Evolutionary conservation across 2,329 filamentous ascomycete species (phyloP).

Genomic region (Sporothrix phasma): DNA sequence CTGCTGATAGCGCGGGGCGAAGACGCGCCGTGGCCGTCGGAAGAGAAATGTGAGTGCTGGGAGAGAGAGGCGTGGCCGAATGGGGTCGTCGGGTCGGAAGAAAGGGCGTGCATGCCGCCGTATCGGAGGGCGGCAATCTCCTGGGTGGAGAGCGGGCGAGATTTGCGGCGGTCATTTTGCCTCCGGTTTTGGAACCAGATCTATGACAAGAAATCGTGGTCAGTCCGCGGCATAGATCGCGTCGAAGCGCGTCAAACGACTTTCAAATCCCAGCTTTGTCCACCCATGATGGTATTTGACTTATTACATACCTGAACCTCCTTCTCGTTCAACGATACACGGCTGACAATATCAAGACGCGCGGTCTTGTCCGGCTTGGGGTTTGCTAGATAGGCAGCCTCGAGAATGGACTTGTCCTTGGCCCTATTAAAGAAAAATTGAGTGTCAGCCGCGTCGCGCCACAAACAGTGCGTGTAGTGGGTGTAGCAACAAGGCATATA

Average conservation of each 20-base stretch:
- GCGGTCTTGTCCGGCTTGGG: slow-evolving; percentile 86
- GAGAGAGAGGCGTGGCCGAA: slow-evolving; percentile 16
- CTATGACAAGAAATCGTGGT: slow-evolving; percentile 34
- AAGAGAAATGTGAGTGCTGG: slow-evolving; percentile 16
- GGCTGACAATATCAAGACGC: slow-evolving; percentile 72
- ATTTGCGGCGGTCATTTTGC: slow-evolving; percentile 85
- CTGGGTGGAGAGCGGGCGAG: slow-evolving; percentile 68
- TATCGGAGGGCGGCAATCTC: slow-evolving; percentile 57
- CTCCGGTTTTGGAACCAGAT: slow-evolving; percentile 97
- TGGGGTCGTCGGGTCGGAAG: slow-evolving; percentile 33
- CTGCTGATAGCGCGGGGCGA: slow-evolving; percentile 16
- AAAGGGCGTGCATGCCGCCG: slow-evolving; percentile 42
- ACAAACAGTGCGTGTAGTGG: not conserved
- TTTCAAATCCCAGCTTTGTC: too few relatives aligned
- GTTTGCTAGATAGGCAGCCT: slow-evolving; percentile 74
- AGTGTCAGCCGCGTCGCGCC: not conserved
- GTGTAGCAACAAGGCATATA: not conserved
- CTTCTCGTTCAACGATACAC: slow-evolving; percentile 84
- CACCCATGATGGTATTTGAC: too few relatives aligned
- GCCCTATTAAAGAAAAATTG: slow-evolving; percentile 43
- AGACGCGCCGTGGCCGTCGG: slow-evolving; percentile 13
- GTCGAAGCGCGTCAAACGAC: slow-evolving; percentile 6
- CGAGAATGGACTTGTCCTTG: slow-evolving; percentile 80
- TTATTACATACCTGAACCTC: slow-evolving; percentile 86
- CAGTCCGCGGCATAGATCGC: slow-evolving; percentile 3